These are phyloP conservation scores for Termitomyces sp. DNA, from an alignment of 768 basidiomycete species.

Conservation along the genomic window DNA sequence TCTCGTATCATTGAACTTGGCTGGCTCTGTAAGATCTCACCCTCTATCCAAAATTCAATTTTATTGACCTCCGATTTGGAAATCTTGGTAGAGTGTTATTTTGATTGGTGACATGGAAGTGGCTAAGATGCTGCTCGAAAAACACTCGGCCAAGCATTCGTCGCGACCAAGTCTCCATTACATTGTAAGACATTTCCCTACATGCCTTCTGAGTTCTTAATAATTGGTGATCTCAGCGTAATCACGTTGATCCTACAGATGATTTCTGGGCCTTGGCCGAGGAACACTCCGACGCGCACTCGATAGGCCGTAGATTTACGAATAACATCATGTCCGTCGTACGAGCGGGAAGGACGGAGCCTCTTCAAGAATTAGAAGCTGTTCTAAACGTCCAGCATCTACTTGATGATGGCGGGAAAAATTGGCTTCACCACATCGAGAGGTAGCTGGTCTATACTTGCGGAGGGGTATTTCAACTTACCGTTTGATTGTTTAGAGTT, in stretches of 20 bases:
- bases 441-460: neutral
- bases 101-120: neutral
- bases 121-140: neutral
- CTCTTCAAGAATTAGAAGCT: neutral
- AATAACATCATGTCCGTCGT: neutral
- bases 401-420: neutral
- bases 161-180: neutral
- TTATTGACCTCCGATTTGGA: neutral
- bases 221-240: neutral
- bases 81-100: neutral
- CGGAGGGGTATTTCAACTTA: neutral
- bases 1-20: neutral
- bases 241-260: neutral
- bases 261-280: neutral
- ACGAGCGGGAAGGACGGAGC: neutral
- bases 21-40: neutral
- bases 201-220: no score
- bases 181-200: neutral
- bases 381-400: neutral
- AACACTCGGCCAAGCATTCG: neutral
- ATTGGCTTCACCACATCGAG: neutral
- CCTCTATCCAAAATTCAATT: neutral
- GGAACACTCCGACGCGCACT: neutral
- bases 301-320: neutral
- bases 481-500: neutral